Evolutionary conservation across 2,329 filamentous ascomycete species (phyloP).

Genomic region (Falciphora oryzae): DNA sequence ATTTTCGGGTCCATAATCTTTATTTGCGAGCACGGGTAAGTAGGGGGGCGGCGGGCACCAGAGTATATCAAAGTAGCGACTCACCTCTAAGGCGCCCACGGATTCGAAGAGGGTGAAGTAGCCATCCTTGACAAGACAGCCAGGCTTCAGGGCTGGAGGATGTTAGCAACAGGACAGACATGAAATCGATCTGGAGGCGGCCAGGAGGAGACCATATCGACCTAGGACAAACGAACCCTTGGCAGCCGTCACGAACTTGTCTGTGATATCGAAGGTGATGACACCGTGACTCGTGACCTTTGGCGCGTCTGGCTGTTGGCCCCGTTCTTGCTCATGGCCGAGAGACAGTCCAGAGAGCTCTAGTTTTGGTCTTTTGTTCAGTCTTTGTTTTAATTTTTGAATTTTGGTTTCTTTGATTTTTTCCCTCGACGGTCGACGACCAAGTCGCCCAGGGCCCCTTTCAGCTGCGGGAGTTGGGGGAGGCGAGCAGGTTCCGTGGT

Average conservation of each 20-base stretch:
- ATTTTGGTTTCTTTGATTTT: too few species aligned
- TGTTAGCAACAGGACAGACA: background rate
- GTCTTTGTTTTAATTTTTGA: background rate
- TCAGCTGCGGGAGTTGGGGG: background rate
- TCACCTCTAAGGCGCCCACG: constrained; percentile 75
- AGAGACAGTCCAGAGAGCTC: constrained; percentile 38
- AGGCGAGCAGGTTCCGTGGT: background rate
- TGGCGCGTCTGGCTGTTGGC: constrained; percentile 28
- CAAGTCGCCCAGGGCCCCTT: too few species aligned
- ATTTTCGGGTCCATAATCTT: constrained; percentile 99
- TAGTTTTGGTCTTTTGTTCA: constrained; percentile 15
- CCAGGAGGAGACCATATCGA: background rate
- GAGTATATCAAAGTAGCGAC: constrained; percentile 12
- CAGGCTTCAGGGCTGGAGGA: constrained; percentile 61
- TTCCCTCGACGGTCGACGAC: background rate
- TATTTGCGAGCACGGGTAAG: background rate
- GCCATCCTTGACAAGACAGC: constrained; percentile 88
- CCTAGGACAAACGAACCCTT: constrained; percentile 35
- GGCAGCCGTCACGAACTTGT: constrained; percentile 47
- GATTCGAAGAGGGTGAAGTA: constrained; percentile 92
- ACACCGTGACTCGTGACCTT: constrained; percentile 42
- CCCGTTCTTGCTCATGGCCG: constrained; percentile 21
- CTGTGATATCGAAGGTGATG: constrained; percentile 52
- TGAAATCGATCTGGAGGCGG: background rate
- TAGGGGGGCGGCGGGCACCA: background rate